A percentile compares a stretch with the other conserved stretches of the same genome.
Conservation (phyloP, 495 filamentous ascomycete genomes). For the Entonaema liquescens region DNA sequence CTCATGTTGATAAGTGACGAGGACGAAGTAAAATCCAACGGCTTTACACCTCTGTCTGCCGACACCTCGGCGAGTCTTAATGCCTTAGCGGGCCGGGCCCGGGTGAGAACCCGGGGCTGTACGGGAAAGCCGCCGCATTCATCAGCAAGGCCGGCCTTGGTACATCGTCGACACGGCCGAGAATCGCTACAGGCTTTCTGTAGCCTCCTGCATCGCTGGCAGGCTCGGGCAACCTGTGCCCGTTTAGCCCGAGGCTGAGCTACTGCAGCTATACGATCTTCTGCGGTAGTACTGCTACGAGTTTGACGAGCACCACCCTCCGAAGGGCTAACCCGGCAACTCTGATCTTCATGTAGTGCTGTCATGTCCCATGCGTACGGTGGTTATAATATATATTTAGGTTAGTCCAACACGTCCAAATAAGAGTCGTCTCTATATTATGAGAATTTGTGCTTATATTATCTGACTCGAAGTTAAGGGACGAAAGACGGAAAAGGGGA, state of each 20-base stretch:
- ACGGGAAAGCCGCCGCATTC: conserved; percentile 32
- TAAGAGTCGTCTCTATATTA: no score
- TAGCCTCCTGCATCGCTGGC: conserved; percentile 43
- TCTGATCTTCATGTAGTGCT: neutral
- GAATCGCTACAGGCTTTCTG: conserved; percentile 47
- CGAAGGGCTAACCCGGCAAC: neutral
- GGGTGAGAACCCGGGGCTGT: conserved; percentile 2
- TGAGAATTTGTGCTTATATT: no score
- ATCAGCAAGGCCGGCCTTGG: conserved; percentile 38
- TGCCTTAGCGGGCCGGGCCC: conserved; percentile 3
- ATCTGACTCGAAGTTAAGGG: neutral
- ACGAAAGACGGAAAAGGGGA: neutral
- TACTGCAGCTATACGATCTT: neutral
- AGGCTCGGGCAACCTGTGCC: conserved; percentile 45
- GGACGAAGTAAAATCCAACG: conserved; percentile 4
- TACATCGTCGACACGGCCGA: conserved; percentile 44
- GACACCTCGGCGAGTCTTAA: conserved; percentile 4
- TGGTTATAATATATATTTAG: neutral
- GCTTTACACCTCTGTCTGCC: neutral
- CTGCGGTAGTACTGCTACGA: neutral
- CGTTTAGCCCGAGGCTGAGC: conserved; percentile 32
- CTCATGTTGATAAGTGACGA: conserved; percentile 12
- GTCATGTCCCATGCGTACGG: neutral
- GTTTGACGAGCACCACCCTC: neutral
- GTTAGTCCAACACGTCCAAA: neutral